Percentiles rank a stretch among this genome's conserved stretches.
These are phyloP conservation scores for Ambrosiella xylebori DNA, from an alignment of 2,329 filamentous ascomycete species.

Conservation along the genomic window DNA sequence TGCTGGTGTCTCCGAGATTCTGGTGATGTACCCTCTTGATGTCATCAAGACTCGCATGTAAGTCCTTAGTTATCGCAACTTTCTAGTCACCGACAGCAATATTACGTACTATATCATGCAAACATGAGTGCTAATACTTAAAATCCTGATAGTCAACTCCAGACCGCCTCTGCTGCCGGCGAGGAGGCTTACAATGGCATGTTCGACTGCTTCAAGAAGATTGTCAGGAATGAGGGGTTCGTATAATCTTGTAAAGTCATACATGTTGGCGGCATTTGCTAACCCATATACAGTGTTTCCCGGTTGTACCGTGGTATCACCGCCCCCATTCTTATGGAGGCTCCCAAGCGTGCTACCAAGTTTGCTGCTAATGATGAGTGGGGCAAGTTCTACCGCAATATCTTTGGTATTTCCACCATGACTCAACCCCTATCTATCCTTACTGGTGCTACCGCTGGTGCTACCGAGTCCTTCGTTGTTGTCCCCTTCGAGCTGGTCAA, in stretches of 20 bases:
- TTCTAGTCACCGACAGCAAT: too few relatives aligned
- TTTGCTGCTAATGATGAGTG: constrained; percentile 98
- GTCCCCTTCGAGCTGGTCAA: constrained; percentile 98
- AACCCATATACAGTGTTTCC: constrained; percentile 42
- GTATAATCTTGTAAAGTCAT: constrained; percentile 15
- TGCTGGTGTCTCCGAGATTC: constrained; percentile 88
- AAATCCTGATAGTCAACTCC: constrained; percentile 52
- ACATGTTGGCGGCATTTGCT: not conserved
- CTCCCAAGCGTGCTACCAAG: constrained; percentile 84
- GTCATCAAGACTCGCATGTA: constrained; percentile 97
- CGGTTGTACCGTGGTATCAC: constrained; percentile 90
- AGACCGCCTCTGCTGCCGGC: constrained; percentile 54
- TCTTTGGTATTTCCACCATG: constrained; percentile 75
- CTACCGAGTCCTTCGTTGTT: constrained; percentile 90
- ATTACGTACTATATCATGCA: not conserved
- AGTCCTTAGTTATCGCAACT: constrained; percentile 21
- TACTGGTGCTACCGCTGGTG: constrained; percentile 85
- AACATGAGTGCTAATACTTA: not conserved
- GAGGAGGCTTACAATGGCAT: constrained; percentile 89
- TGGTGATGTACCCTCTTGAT: constrained; percentile 80
- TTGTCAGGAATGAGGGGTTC: constrained; percentile 87
- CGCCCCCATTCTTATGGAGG: constrained; percentile 95
- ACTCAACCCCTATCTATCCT: constrained; percentile 82
- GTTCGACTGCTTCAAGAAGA: constrained; percentile 96
- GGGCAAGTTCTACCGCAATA: constrained; percentile 81